phyloP scores from a whole-genome alignment of 2,329 filamentous ascomycete species.

The Neopestalotiopsis clavispora region DNA sequence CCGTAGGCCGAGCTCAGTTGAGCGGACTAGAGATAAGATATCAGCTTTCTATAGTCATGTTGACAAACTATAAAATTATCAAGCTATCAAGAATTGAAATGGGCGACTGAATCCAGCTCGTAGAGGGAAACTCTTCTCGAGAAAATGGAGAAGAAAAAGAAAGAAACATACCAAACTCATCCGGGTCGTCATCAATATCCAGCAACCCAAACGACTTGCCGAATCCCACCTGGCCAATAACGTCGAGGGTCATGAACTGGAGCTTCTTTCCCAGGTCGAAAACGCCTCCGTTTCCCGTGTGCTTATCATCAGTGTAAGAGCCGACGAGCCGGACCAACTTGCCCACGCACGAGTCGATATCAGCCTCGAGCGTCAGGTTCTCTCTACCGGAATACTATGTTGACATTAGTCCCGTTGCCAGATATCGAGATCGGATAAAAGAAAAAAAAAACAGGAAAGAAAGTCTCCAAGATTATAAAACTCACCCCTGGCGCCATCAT shows the following conservation, averaged over 20 bases:
- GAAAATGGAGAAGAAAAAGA: conserved; percentile 18
- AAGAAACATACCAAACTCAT: conserved; percentile 47
- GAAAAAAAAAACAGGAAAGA: background rate
- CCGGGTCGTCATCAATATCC: conserved; percentile 44
- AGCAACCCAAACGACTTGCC: conserved; percentile 51
- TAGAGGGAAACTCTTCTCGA: background rate
- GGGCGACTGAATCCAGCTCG: background rate
- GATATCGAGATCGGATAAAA: too few species aligned
- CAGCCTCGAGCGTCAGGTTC: conserved; percentile 13
- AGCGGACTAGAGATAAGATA: conserved; percentile 29
- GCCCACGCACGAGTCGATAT: conserved; percentile 21
- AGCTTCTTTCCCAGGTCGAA: conserved; percentile 48
- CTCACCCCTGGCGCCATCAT: conserved; percentile 12
- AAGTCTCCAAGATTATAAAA: background rate
- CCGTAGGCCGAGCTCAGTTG: conserved; percentile 37
- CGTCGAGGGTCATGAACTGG: conserved; percentile 54
- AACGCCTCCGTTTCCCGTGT: conserved; percentile 19
- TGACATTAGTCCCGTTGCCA: conserved; percentile 28
- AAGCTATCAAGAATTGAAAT: too few species aligned
- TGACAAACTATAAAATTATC: too few species aligned
- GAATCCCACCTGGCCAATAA: conserved; percentile 52
- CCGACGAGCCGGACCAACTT: conserved; percentile 24
- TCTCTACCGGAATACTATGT: conserved; percentile 19
- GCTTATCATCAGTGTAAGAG: conserved; percentile 39
- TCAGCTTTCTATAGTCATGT: too few species aligned